Evolutionary conservation across 2,329 filamentous ascomycete species (phyloP), one percentile per base, ranked within the genome.

Genomic region (Lizonia empirigonia): DNA sequence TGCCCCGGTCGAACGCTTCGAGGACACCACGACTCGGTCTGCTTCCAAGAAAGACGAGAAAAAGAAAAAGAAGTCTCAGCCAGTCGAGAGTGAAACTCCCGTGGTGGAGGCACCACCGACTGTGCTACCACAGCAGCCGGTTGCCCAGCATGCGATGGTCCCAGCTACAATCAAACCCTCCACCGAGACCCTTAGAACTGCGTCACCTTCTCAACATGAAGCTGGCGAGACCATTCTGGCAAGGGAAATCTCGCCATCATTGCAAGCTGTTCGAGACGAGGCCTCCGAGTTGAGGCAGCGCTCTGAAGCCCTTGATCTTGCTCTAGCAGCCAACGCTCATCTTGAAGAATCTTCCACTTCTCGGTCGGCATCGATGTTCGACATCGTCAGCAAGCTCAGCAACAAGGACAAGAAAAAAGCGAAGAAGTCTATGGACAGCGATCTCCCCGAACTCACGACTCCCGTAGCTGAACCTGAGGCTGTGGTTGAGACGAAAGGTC

Each of bases 391-490:
- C 22, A 64, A 63, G 39, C 55, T 69, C 24, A 62, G 50, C 53
- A 68, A 67, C 44, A 65, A 70, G 37, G 55, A 66, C 26, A 67
- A 68, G 55, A 69, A 68, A 36, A 64, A 64, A 33, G 50, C 38
- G 12, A 67, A 62, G 42, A 67, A 65, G 42, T 42, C 48, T 30
- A 65, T 63, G 26, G 33, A 41, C 32, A 53, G n/a, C 32, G 35
- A 55, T 32, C 39, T 63, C 44, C 42, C 38, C 9, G 59, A 61
- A 12, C 53, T 60, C 4, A 58, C 56, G 47, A 68, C 66, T 53
- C 65, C 67, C 59, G 57, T 50, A 47, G 53, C 56, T n/a, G 51
- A 62, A 46, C 7, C 27, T 12, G 18, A 37, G 20, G 50, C 40
- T 58, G 49, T 44, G 49, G 56, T 62, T 36, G 63, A 66, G 49